These are phyloP conservation scores for Microbotryum lychnidis-dioicae DNA, from an alignment of 1,284 basidiomycete genomes.

Conservation along the genomic window DNA sequence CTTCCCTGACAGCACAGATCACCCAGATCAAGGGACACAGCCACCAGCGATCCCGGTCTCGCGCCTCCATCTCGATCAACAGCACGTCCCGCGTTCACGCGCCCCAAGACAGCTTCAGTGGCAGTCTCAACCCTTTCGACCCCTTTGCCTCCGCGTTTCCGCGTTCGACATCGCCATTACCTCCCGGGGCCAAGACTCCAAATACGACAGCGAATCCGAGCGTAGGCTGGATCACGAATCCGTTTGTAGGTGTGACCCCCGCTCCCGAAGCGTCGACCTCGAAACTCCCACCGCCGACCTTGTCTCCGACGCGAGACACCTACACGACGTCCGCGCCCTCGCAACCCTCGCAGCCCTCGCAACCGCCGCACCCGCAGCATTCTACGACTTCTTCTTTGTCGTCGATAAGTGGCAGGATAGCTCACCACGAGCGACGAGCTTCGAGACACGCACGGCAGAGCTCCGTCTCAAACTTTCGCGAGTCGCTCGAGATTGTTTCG, in stretches of 20 bases:
- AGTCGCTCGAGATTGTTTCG: conserved; percentile 36
- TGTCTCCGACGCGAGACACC: too few relatives aligned
- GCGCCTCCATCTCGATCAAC: conserved; percentile 26
- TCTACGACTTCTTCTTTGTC: neutral
- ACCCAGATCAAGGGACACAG: conserved; percentile 18
- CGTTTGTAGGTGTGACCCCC: too few relatives aligned
- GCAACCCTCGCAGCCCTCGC: neutral
- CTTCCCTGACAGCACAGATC: conserved; percentile 12
- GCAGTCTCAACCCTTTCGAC: neutral
- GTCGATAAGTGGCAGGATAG: neutral
- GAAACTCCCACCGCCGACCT: too few relatives aligned
- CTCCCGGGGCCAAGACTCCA: too few relatives aligned
- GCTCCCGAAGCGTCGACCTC: too few relatives aligned
- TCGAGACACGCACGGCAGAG: conserved; percentile 32
- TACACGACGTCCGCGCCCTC: conserved; percentile 11
- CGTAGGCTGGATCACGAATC: too few relatives aligned
- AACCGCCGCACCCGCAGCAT: neutral
- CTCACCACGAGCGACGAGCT: conserved; percentile 27
- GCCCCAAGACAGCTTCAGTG: neutral
- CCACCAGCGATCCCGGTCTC: conserved; percentile 26
- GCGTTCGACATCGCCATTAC: too few relatives aligned
- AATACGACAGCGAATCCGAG: too few relatives aligned
- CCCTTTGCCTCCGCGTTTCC: neutral
- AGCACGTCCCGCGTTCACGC: too few relatives aligned
- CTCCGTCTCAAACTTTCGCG: conserved; percentile 33